Evolutionary conservation across 768 basidiomycete species (phyloP).

Genomic region (Auricularia cornea): DNA sequence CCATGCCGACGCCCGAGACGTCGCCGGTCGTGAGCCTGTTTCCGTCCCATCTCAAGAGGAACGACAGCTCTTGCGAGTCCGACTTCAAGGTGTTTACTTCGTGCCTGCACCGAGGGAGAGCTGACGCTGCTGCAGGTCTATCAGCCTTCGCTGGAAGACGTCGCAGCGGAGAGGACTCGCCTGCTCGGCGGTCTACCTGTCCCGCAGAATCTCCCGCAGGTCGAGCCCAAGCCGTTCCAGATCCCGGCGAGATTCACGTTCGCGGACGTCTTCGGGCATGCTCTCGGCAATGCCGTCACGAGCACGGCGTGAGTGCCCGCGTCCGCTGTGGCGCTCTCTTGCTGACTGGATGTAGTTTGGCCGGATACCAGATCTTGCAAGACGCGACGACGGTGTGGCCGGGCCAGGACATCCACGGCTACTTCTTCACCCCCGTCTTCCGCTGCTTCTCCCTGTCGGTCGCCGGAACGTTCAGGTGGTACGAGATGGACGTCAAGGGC

Average conservation of each 20-base stretch:
- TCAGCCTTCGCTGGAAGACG: background rate
- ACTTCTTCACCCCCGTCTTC: constrained; percentile 62
- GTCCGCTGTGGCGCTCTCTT: background rate
- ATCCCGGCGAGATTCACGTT: background rate
- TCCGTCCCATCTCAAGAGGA: background rate
- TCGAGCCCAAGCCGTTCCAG: background rate
- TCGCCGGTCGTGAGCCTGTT: background rate
- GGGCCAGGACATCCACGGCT: constrained; percentile 77
- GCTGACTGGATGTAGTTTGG: constrained; percentile 34
- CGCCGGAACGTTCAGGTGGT: constrained; percentile 70
- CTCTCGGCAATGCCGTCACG: background rate
- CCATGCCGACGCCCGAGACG: background rate
- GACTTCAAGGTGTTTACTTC: background rate
- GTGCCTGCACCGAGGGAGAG: background rate
- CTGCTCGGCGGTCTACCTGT: background rate
- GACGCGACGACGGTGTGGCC: constrained; percentile 69
- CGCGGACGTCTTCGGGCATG: background rate
- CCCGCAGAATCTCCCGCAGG: background rate
- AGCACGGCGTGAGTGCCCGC: background rate
- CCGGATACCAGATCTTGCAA: constrained; percentile 59
- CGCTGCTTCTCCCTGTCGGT: constrained; percentile 60
- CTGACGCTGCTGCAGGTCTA: background rate
- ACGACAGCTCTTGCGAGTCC: background rate
- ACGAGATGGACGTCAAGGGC: constrained; percentile 49
- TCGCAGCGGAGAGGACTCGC: background rate